These are phyloP conservation scores for Lasiodiplodia gonubiensis DNA, from an alignment of 2,329 filamentous ascomycete species.

Conservation along the genomic window DNA sequence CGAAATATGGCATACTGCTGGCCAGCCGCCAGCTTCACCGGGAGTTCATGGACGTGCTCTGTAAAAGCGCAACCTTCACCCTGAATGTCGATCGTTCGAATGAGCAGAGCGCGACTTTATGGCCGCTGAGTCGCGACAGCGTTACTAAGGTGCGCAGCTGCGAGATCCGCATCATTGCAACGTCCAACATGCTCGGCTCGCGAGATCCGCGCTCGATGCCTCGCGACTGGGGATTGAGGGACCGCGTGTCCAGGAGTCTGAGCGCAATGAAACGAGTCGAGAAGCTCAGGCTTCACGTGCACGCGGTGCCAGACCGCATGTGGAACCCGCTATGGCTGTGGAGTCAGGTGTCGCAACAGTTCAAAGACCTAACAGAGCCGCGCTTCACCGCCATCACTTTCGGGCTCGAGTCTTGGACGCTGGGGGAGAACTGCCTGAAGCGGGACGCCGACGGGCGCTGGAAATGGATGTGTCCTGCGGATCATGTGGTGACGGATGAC, in stretches of 20 bases:
- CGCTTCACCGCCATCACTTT: constrained; percentile 42
- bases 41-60: constrained; percentile 44
- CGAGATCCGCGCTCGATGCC: constrained; percentile 45
- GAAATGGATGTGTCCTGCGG: constrained; percentile 42
- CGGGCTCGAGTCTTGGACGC: constrained; percentile 43
- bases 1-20: constrained; percentile 34
- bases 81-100: constrained; percentile 43
- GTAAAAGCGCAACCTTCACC: constrained; percentile 40
- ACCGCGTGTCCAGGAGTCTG: constrained; percentile 31
- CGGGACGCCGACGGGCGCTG: constrained; percentile 38
- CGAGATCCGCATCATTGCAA: constrained; percentile 41
- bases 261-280: constrained; percentile 35
- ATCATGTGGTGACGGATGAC: constrained; percentile 38
- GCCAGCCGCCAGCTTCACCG: constrained; percentile 42
- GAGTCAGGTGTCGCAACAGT: constrained; percentile 43
- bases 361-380: constrained; percentile 34
- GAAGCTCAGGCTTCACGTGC: constrained; percentile 40
- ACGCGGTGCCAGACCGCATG: constrained; percentile 45
- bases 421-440: constrained; percentile 43
- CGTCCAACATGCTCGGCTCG: constrained; percentile 44
- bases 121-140: constrained; percentile 37
- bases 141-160: constrained; percentile 37
- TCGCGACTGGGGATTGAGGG: constrained; percentile 40
- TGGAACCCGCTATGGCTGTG: constrained; percentile 45
- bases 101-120: constrained; percentile 36